Evolutionary conservation across 805 yeast species (phyloP), one percentile per base, ranked within the genome.

Genomic region (Alloascoidea africana): DNA sequence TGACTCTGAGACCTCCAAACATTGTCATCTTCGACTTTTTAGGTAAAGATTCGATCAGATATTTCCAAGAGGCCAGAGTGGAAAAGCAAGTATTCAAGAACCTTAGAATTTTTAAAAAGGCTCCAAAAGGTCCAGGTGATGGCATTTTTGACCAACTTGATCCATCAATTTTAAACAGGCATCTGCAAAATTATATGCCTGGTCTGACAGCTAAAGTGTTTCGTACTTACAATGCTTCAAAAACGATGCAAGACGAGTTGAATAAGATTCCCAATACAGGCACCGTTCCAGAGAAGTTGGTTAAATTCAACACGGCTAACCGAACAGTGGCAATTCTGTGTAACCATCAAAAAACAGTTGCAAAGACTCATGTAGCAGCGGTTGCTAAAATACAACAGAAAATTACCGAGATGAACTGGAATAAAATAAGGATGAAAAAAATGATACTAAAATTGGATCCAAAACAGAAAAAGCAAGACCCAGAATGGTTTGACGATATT

Each of bases 201-300:
- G 97, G 97, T 0, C 66, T 87, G 44, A 85, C 96, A 0, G 97
- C 97, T 3, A 87, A 87, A 57, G 96, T 87, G 14, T 89, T 87
- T 66, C 93, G 97, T 76, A 87, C 97, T 1, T 87, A 83, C 53
- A 87, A 87, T 60, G 97, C 97, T 1, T 83, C 96, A 1, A 82
- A 83, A 55, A 86, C 96, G 2, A 89, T 87, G 96, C 96, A 87
- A 56, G 94, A 87, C 50, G 96, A 85, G 54, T 58, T 89, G 42
- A 94, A 82, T 52, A 60, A 76, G 49, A 85, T 89, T 46, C 68
- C 78, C 14, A 81, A 84, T 53, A 80, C 73, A 51, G 96, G 96
- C 18, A 73, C 94, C 0, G 80, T 84, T 3, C 78, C 81, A 16
- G 96, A 87, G 53, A 89, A 85, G 49, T 76, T 87, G 37, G 76